Percentiles rank a stretch among this genome's conserved stretches.
phyloP scores from a whole-genome alignment of 441 rosid species.

The Theobroma grandiflorum region DNA sequence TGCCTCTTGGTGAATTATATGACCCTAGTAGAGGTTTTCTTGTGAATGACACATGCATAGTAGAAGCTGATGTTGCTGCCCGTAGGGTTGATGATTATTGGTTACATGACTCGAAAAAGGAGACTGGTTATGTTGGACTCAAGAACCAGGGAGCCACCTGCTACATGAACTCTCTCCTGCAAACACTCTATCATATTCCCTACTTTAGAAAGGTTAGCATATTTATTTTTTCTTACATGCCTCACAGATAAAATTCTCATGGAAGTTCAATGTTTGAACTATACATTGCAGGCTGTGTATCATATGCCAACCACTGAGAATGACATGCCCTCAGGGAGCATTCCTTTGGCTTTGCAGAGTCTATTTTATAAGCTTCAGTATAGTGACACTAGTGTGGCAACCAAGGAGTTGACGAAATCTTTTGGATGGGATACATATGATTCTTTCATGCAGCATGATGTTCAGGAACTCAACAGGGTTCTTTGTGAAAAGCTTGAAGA shows the following conservation, averaged over 20 bases:
- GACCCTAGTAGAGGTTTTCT: conserved; percentile 74
- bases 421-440: conserved; percentile 88
- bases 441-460: conserved; percentile 87
- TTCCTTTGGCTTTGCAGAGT: conserved; percentile 82
- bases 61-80: conserved; percentile 81
- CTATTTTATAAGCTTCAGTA: conserved; percentile 82
- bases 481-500: conserved; percentile 81
- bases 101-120: conserved; percentile 78
- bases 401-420: conserved; percentile 79
- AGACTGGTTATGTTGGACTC: conserved; percentile 83
- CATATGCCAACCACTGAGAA: conserved; percentile 89
- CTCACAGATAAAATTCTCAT: conserved; percentile 23
- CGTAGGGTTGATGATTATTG: conserved; percentile 74
- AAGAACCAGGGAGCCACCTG: conserved; percentile 89
- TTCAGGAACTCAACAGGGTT: conserved; percentile 86
- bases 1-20: conserved; percentile 78
- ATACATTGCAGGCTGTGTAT: conserved; percentile 67
- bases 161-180: conserved; percentile 84
- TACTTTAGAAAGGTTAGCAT: conserved; percentile 70
- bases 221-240: conserved; percentile 20
- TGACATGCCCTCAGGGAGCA: conserved; percentile 75
- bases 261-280: conserved; percentile 25
- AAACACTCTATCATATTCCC: conserved; percentile 80
- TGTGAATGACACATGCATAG: conserved; percentile 62
- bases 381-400: conserved; percentile 77